A percentile compares a stretch with the other conserved stretches of the same genome.
Evolutionary conservation across 257 asterid genomes (phyloP).

Genomic region (Solanum pinnatisectum): DNA sequence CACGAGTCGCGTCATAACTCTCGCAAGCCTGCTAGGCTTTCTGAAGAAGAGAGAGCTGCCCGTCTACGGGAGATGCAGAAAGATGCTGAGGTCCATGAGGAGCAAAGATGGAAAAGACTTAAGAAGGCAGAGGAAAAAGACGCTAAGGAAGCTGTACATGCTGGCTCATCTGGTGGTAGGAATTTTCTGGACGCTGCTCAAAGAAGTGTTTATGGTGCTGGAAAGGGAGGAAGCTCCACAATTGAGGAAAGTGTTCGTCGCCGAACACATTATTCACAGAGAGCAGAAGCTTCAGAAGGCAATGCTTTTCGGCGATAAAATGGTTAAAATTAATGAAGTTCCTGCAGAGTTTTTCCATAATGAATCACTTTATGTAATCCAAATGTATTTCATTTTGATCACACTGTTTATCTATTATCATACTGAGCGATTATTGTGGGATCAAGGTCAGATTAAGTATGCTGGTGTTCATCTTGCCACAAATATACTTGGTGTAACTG

Average conservation of each 20-base stretch:
- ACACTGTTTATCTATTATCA: neutral
- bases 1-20: conserved; percentile 24
- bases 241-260: conserved; percentile 97
- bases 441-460: neutral
- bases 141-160: conserved; percentile 50
- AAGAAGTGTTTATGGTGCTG: conserved; percentile 80
- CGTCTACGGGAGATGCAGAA: conserved; percentile 83
- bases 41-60: conserved; percentile 93
- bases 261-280: conserved; percentile 67
- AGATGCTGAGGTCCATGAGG: conserved; percentile 89
- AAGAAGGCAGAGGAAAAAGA: conserved; percentile 82
- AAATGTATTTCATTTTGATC: neutral
- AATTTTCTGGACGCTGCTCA: conserved; percentile 77
- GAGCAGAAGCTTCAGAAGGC: conserved; percentile 46
- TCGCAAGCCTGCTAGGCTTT: conserved; percentile 38
- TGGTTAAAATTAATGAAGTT: neutral
- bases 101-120: conserved; percentile 81
- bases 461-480: neutral
- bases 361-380: neutral
- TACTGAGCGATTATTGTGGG: neutral
- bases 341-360: neutral
- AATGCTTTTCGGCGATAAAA: conserved; percentile 69
- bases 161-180: conserved; percentile 38
- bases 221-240: conserved; percentile 86
- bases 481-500: neutral